Evolutionary conservation across 1,284 basidiomycete species (phyloP).

Genomic region (Microstroma glucosiphilum): DNA sequence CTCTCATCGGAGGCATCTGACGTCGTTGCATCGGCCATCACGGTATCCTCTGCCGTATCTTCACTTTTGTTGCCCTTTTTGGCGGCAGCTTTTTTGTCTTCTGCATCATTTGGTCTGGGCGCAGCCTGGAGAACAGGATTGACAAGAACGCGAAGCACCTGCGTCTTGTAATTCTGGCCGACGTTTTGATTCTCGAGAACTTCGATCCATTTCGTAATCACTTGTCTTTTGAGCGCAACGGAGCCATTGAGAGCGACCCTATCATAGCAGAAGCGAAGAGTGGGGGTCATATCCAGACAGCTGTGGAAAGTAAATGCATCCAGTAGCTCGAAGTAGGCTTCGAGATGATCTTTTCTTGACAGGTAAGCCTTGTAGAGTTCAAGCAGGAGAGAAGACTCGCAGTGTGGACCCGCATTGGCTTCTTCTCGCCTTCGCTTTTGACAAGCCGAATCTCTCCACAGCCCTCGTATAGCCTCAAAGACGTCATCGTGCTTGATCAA

Average conservation of each 20-base stretch:
- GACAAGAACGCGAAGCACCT: constrained; percentile 77
- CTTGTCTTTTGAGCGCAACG: constrained; percentile 67
- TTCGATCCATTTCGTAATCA: constrained; percentile 76
- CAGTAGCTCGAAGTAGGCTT: constrained; percentile 81
- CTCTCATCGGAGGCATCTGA: constrained; percentile 14
- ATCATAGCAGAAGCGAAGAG: constrained; percentile 82
- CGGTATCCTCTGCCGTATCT: constrained; percentile 20
- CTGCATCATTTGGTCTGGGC: constrained; percentile 24
- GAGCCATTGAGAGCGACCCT: constrained; percentile 64
- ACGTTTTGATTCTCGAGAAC: constrained; percentile 69
- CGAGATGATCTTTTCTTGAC: constrained; percentile 68
- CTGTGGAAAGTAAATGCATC: constrained; percentile 74
- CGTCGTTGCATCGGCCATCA: constrained; percentile 46
- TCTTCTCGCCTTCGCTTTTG: constrained; percentile 31
- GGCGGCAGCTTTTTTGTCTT: constrained; percentile 3
- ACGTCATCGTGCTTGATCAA: constrained; percentile 53
- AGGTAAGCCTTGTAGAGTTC: constrained; percentile 49
- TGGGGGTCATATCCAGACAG: constrained; percentile 71
- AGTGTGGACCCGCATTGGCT: constrained; percentile 32
- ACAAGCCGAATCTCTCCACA: constrained; percentile 48
- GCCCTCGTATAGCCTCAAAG: constrained; percentile 45
- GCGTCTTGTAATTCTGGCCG: constrained; percentile 73
- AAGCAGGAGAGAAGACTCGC: constrained; percentile 72
- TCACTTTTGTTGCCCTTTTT: constrained; percentile 13
- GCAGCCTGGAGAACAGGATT: constrained; percentile 75